Conservation (phyloP, 805 yeast species). For the Dipodascus geniculatus region DNA sequence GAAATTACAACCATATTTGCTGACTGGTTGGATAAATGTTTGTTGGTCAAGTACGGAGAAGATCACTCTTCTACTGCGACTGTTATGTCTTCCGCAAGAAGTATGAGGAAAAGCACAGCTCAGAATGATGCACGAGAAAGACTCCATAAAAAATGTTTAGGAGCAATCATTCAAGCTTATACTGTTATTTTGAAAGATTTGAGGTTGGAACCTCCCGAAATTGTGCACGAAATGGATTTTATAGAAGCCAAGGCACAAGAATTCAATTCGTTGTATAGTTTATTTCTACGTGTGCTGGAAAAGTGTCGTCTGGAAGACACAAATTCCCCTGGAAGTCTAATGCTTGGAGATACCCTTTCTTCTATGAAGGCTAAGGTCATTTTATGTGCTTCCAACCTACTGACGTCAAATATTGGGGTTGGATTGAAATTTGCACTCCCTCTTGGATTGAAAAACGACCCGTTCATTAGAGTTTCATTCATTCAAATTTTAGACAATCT, state of each 20-base stretch:
- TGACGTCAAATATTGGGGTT: slow-evolving; percentile 62
- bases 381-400: slow-evolving; percentile 51
- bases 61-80: background rate
- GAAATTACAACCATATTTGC: slow-evolving; percentile 15
- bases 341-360: slow-evolving; percentile 11
- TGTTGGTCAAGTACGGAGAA: background rate
- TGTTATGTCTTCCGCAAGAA: slow-evolving; percentile 4
- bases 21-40: slow-evolving; percentile 18
- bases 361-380: slow-evolving; percentile 49
- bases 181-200: slow-evolving; percentile 12
- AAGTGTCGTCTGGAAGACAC: slow-evolving; percentile 22
- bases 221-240: slow-evolving; percentile 21
- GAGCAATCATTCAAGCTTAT: slow-evolving; percentile 13
- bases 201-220: slow-evolving; percentile 13
- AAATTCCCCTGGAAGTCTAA: slow-evolving; percentile 6
- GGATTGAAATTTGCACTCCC: slow-evolving; percentile 70
- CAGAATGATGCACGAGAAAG: slow-evolving; percentile 9
- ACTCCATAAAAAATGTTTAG: slow-evolving; percentile 11
- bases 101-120: background rate
- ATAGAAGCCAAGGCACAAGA: slow-evolving; percentile 27
- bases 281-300: slow-evolving; percentile 37
- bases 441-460: slow-evolving; percentile 61
- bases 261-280: slow-evolving; percentile 36
- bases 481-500: slow-evolving; percentile 68
- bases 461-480: slow-evolving; percentile 56